Base-by-base conservation (phyloP, 75 land plant genomes). In the Cupressus sempervirens region DNA sequence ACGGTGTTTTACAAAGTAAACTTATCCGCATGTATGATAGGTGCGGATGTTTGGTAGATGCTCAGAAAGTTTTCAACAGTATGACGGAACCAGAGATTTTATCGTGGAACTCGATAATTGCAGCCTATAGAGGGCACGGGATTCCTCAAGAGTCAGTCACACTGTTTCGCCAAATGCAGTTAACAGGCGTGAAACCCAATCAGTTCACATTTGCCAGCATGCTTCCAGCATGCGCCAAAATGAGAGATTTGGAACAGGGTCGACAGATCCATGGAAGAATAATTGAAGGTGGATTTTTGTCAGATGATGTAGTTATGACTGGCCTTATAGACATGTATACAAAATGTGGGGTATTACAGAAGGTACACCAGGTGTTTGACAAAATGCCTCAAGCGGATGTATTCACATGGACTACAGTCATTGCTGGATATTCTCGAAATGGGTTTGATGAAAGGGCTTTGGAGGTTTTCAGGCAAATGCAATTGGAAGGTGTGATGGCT, bases 261-360 rank as follows among this genome's bases (percentile, higher is more conserved):
- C 86, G 83, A 84, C 85, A 92, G 35, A 87, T 92, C 82, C 96
- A 95, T 67, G 92, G 83, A 65, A 62, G 88, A 34, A 92, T 91
- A 86, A 79, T 72, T 26, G 76, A 91, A 40, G 41, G 86, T 73
- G 95, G 90, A 1, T 86, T 88, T 84, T 86, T 88, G 12, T 89
- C 91, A 3, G 70, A 32, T 54, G 83, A 90, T 2, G 88, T 89
- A 86, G 91, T 92, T 10, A 89, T 89, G 3, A 92, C 89, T 83
- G 87, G 92, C 0, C 86, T 95, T 5, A 86, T 95, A 56, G 87
- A 95, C 84, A 91, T 95, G 93, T 95, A 93, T 81, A 85, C 95
- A 0, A 95, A 93, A 77, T 95, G 91, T 88, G 97, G 97, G 70
- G 90, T 84, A 75, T 58, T 91, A 34, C 84, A 86, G 67, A 83